Evolutionary conservation across 768 basidiomycete species (phyloP).

Genomic region (Mrakia gelida): DNA sequence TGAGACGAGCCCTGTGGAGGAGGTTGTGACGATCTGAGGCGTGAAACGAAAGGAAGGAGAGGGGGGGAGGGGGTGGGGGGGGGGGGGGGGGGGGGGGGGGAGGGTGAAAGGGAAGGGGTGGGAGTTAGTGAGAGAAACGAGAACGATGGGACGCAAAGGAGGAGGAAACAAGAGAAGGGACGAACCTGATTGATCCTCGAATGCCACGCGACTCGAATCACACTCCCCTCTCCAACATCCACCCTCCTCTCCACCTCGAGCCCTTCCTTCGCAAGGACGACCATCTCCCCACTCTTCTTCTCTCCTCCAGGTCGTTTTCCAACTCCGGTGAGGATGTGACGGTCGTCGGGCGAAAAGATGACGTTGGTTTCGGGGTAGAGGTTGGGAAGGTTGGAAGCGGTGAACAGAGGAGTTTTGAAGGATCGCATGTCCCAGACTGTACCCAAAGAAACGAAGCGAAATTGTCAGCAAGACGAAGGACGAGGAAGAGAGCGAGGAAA

Average conservation of each 20-base stretch:
- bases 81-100: not conserved
- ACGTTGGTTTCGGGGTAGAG: constrained; percentile 91
- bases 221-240: constrained; percentile 47
- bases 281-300: constrained; percentile 56
- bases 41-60: too few species aligned
- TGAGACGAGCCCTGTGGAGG: constrained; percentile 79
- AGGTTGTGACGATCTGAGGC: constrained; percentile 77
- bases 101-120: not conserved
- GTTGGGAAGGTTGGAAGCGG: constrained; percentile 61
- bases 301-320: constrained; percentile 57
- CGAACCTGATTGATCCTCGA: constrained; percentile 93
- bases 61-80: not conserved
- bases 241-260: constrained; percentile 53
- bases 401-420: constrained; percentile 81
- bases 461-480: not conserved
- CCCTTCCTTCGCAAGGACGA: constrained; percentile 67
- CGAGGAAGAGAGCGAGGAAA: not conserved
- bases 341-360: constrained; percentile 91
- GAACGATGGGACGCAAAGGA: not conserved
- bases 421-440: constrained; percentile 90
- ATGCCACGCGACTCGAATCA: constrained; percentile 91
- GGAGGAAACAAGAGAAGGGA: not conserved
- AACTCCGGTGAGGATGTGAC: constrained; percentile 73
- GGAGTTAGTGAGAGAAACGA: not conserved
- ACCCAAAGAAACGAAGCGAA: not conserved